Conservation (phyloP, 2,329 filamentous ascomycete species). For the Aotearoamyces nothofagi region DNA sequence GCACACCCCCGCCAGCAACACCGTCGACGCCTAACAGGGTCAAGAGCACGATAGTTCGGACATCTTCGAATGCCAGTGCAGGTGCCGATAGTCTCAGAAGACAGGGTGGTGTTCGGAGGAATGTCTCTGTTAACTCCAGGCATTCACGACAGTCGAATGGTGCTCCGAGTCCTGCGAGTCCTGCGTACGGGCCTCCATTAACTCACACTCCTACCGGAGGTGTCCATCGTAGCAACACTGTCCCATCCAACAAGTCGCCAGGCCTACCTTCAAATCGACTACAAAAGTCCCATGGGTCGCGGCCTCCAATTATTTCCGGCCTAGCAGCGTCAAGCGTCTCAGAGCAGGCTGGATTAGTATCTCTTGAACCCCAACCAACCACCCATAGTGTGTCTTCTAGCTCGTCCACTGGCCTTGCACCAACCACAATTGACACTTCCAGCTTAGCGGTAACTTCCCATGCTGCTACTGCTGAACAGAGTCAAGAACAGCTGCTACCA, state of each 20-base stretch:
- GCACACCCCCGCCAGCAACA: conserved; percentile 34
- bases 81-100: conserved; percentile 76
- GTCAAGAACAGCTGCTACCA: conserved; percentile 31
- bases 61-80: conserved; percentile 76
- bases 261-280: conserved; percentile 54
- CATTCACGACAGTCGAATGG: conserved; percentile 64
- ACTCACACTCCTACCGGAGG: conserved; percentile 38
- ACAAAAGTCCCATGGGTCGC: conserved; percentile 37
- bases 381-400: conserved; percentile 8
- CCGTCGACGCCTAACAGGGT: conserved; percentile 34
- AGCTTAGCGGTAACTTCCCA: conserved; percentile 11
- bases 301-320: conserved; percentile 24
- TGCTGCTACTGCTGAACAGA: conserved; percentile 22
- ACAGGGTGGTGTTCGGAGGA: conserved; percentile 66
- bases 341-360: too few relatives aligned
- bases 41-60: conserved; percentile 50
- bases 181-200: conserved; percentile 36
- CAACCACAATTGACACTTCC: conserved; percentile 8
- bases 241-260: conserved; percentile 82
- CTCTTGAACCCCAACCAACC: too few relatives aligned
- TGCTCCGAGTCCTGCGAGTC: conserved; percentile 53
- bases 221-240: conserved; percentile 73
- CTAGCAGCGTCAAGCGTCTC: conserved; percentile 20
- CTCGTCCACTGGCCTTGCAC: conserved; percentile 10
- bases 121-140: conserved; percentile 85